A percentile compares a stretch with the other conserved stretches of the same genome.
phyloP scores from a whole-genome alignment of 2,329 filamentous ascomycete species.

The Pyrenophora seminiperda region DNA sequence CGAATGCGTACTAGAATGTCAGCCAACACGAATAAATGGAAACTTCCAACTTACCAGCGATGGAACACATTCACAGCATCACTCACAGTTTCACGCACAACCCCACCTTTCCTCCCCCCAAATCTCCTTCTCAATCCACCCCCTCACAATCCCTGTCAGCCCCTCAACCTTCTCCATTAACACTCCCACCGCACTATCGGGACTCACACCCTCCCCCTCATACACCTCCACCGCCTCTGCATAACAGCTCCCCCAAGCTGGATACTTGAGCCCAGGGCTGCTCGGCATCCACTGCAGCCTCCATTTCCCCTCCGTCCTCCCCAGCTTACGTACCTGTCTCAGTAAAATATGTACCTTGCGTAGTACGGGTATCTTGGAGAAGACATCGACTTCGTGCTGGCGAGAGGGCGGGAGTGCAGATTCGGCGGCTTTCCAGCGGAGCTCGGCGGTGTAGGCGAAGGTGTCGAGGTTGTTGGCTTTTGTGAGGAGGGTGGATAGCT shows the following conservation, averaged over 20 bases:
- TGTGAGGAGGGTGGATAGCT: background rate
- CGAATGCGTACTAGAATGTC: no score
- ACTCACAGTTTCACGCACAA: no score
- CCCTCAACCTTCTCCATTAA: background rate
- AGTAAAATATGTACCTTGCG: background rate
- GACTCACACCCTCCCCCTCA: background rate
- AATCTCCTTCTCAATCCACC: background rate
- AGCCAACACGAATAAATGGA: background rate
- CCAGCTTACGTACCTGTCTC: background rate
- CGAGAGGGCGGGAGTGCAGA: background rate
- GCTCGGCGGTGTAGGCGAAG: background rate
- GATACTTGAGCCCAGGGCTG: slow-evolving; percentile 2
- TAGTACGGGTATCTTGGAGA: background rate
- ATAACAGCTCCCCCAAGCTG: slow-evolving; percentile 6
- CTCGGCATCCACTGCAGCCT: slow-evolving; percentile 2
- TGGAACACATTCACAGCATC: no score
- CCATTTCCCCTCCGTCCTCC: background rate
- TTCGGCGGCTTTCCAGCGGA: slow-evolving; percentile 5
- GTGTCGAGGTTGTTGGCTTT: background rate
- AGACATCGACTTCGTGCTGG: background rate
- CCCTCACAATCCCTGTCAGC: background rate
- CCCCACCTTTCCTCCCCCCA: background rate
- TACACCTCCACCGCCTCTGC: background rate
- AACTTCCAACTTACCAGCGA: no score
- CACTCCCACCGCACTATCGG: background rate